These are phyloP conservation scores for Salicornia ramosissima DNA, from an alignment of 148 eudicot species.

Conservation along the genomic window DNA sequence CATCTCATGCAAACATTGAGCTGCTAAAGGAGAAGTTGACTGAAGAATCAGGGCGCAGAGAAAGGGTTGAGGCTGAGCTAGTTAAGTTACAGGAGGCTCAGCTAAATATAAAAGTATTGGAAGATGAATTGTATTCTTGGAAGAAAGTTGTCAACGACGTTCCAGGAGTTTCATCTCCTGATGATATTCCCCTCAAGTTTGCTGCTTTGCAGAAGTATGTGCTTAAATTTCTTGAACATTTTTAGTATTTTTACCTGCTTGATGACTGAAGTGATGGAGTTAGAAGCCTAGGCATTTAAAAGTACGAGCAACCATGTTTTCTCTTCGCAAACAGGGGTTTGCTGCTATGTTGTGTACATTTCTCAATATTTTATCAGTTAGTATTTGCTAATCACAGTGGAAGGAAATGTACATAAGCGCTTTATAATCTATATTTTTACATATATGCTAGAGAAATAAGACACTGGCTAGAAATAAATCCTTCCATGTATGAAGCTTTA, in stretches of 20 bases:
- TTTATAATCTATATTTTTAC: not conserved
- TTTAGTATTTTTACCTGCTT: not conserved
- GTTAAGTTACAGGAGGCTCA: slow-evolving; percentile 58
- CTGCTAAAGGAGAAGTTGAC: slow-evolving; percentile 72
- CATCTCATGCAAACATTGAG: slow-evolving; percentile 67
- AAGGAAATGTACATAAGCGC: not conserved
- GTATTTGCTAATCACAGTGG: not conserved
- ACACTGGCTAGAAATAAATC: not conserved
- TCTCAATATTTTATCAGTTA: not conserved
- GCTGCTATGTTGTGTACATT: not conserved
- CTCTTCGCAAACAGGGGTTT: not conserved
- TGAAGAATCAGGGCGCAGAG: slow-evolving; percentile 75
- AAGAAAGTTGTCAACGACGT: slow-evolving; percentile 54
- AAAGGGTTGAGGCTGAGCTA: slow-evolving; percentile 70
- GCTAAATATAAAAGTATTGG: slow-evolving; percentile 44
- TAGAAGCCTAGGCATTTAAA: not conserved
- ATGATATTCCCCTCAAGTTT: slow-evolving; percentile 67
- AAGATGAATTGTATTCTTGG: slow-evolving; percentile 83
- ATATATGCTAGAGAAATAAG: not conserved
- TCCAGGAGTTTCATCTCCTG: slow-evolving; percentile 74
- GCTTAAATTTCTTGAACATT: slow-evolving; percentile 7
- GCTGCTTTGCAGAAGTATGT: slow-evolving; percentile 80
- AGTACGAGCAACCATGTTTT: not conserved
- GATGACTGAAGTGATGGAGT: not conserved
- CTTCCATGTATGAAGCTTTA: not conserved